Evolutionary conservation across 768 basidiomycete genomes (phyloP).

Genomic region (Trametes gibbosa): DNA sequence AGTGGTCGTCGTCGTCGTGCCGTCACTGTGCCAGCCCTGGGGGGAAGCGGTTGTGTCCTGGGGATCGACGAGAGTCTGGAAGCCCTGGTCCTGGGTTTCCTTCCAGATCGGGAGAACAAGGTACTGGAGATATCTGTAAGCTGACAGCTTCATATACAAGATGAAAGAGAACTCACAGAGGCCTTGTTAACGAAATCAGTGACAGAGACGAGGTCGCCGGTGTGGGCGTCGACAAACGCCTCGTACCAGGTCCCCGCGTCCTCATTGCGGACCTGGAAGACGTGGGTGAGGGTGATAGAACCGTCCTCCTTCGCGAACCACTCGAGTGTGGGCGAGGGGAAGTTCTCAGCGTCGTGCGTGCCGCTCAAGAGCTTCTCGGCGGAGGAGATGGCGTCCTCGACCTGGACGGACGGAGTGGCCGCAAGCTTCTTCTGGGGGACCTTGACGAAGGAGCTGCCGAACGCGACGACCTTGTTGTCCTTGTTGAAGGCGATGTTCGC

Average conservation of each 20-base stretch:
- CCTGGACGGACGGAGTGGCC: constrained; percentile 36
- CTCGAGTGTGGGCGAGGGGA: constrained; percentile 37
- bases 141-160: background rate
- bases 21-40: constrained; percentile 50
- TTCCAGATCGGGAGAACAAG: constrained; percentile 50
- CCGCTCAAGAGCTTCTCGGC: constrained; percentile 40
- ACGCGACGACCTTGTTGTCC: constrained; percentile 40
- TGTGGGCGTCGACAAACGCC: constrained; percentile 56
- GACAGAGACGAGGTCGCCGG: constrained; percentile 48
- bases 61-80: constrained; percentile 49
- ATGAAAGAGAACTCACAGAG: constrained; percentile 31
- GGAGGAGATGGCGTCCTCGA: constrained; percentile 35
- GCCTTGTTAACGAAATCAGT: constrained; percentile 51
- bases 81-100: constrained; percentile 47
- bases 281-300: constrained; percentile 38
- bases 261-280: constrained; percentile 42
- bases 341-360: constrained; percentile 34
- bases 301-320: constrained; percentile 42
- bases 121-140: constrained; percentile 31
- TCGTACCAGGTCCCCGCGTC: constrained; percentile 49
- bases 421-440: constrained; percentile 13
- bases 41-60: constrained; percentile 54
- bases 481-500: constrained; percentile 45
- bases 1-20: constrained; percentile 33
- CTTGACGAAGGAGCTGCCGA: constrained; percentile 47